phyloP scores from a whole-genome alignment of 768 basidiomycete genomes.

The Filobasidium floriforme region DNA sequence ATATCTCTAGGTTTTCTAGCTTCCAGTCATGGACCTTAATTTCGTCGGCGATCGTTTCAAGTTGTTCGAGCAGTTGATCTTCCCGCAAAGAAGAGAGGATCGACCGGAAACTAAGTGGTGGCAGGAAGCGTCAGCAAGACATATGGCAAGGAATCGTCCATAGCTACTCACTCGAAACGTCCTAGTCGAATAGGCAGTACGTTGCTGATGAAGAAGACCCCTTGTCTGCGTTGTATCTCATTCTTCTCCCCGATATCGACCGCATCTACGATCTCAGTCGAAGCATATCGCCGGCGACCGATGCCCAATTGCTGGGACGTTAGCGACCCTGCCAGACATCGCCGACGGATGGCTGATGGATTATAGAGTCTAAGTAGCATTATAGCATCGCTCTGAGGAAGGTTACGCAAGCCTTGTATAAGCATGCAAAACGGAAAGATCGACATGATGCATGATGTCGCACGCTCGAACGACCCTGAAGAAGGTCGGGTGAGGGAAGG shows the following conservation, averaged over 20 bases:
- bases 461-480: too few species aligned
- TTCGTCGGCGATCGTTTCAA: slow-evolving; percentile 37
- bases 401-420: too few species aligned
- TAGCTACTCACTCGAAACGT: slow-evolving; percentile 30
- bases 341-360: too few species aligned
- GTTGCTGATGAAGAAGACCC: slow-evolving; percentile 42
- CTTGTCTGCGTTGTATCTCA: slow-evolving; percentile 2
- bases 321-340: too few species aligned
- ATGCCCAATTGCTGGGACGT: too few species aligned
- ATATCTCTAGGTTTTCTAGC: slow-evolving; percentile 40
- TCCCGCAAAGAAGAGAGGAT: slow-evolving; percentile 30
- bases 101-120: slow-evolving; percentile 26
- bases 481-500: too few species aligned
- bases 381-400: too few species aligned
- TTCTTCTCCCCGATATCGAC: neutral
- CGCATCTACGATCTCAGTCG: neutral
- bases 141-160: neutral
- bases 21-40: slow-evolving; percentile 29
- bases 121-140: neutral
- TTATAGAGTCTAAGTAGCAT: too few species aligned
- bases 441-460: too few species aligned
- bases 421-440: too few species aligned
- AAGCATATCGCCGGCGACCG: too few species aligned
- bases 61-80: slow-evolving; percentile 35
- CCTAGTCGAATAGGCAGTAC: slow-evolving; percentile 38